Percentiles rank a stretch among this genome's conserved stretches.
phyloP scores from a whole-genome alignment of 176 grass and related monocot species.

The Aegilops longissima region DNA sequence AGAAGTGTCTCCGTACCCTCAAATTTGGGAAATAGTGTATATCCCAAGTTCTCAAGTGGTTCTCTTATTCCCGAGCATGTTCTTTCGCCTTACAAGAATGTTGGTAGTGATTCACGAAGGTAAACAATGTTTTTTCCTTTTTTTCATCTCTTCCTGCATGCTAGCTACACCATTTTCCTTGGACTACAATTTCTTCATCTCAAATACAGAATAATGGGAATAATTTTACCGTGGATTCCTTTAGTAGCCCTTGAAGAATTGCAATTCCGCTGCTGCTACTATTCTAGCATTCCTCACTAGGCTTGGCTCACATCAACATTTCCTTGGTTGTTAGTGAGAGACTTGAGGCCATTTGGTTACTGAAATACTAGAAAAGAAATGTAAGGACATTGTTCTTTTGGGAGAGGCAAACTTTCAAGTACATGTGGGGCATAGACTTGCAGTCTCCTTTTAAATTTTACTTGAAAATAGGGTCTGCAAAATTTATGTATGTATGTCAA shows the following conservation, averaged over 20 bases:
- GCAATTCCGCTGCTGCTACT: not conserved
- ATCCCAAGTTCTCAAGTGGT: slow-evolving; percentile 65
- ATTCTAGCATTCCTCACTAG: not conserved
- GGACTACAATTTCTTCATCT: not conserved
- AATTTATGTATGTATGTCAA: not conserved
- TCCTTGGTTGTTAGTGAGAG: not conserved
- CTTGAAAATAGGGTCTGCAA: not conserved
- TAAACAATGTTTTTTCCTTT: slow-evolving; percentile 19
- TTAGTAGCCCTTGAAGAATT: slow-evolving; percentile 14
- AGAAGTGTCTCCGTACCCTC: slow-evolving; percentile 63
- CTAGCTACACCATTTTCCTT: slow-evolving; percentile 6
- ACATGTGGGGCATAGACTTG: not conserved
- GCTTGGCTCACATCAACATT: not conserved
- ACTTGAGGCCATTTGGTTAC: not conserved
- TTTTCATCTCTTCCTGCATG: slow-evolving; percentile 8
- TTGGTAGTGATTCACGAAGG: slow-evolving; percentile 53
- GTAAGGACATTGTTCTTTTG: not conserved
- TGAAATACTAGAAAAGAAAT: not conserved
- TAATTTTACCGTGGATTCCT: slow-evolving; percentile 4
- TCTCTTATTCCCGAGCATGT: slow-evolving; percentile 82
- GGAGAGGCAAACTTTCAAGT: slow-evolving; percentile 1
- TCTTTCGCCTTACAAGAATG: slow-evolving; percentile 65
- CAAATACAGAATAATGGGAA: not conserved
- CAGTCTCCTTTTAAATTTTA: not conserved
- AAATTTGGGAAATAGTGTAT: slow-evolving; percentile 44